Evolutionary conservation across 306 rosid genomes (phyloP), one percentile per base, ranked within the genome.

Genomic region (Pyrus communis): DNA sequence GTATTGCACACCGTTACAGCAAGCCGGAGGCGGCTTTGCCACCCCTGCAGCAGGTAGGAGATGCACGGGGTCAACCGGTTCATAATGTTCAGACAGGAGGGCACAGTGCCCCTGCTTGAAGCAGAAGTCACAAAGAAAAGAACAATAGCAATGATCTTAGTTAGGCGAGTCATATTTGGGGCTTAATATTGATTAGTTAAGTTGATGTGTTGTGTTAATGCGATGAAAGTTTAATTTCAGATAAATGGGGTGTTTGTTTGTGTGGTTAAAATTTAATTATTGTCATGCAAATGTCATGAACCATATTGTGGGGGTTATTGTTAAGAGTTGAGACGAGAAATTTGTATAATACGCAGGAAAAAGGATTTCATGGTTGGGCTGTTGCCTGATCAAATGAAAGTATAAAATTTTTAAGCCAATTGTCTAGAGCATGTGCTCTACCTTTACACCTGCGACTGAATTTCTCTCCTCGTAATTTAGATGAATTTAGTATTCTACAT

Each of bases 321-420:
- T 61, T 61, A 61, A 61, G 64, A 11, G 64, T 28, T 62, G 11
- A 28, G 11, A 62, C 40, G 11, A 27, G 21, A 27, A 11, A 62
- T 19, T 13, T 62, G 67, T 28, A 25, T 14, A 0, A 3, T 11
- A 27, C 15, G 21, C 19, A 12, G 67, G 19, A 27, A 25, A 61
- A 61, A 45, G 12, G 64, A 22, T 22, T 59, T 2, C 31, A 59
- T 23, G 33, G 19, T 12, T 59, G 91, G 91, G 40, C 9, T 35
- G 40, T 35, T 35, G 40, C 40, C 40, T 35, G 40, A 35, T 61
- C 10, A 14, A 61, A 13, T 5, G 66, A 61, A 61, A 23, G 31
- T 25, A 61, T 25, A 27, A 27, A 5, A 14, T 27, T 30, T 3
- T 18, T 35, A 35, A 35, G 40, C 40, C 40, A 35, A 35, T 35